Conservation (phyloP, 2,329 filamentous ascomycete genomes). For the Xylariaceae sp. region DNA sequence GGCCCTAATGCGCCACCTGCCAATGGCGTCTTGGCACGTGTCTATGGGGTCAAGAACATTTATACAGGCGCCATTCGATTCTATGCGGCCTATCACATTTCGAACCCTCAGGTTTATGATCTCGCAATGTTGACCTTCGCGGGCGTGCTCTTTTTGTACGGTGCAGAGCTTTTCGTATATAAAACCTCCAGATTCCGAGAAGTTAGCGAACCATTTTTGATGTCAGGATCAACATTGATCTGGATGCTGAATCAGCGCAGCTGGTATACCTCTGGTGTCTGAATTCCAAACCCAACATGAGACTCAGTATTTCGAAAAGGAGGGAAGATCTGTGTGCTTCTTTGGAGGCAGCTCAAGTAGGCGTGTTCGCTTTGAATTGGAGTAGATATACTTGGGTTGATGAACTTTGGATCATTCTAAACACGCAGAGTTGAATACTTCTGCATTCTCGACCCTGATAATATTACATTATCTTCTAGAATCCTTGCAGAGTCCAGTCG, state of each 20-base stretch:
- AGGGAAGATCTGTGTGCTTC: too few relatives aligned
- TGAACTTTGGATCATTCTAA: too few relatives aligned
- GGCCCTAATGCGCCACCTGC: constrained; percentile 27
- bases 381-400: too few relatives aligned
- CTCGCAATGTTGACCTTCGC: constrained; percentile 30
- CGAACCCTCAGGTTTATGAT: constrained; percentile 30
- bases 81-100: constrained; percentile 34
- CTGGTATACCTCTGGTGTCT: too few relatives aligned
- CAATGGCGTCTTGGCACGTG: constrained; percentile 29
- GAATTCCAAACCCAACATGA: too few relatives aligned
- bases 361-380: too few relatives aligned
- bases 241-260: constrained; percentile 26
- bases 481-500: too few relatives aligned
- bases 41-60: constrained; percentile 35
- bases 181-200: constrained; percentile 24
- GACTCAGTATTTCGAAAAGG: too few relatives aligned
- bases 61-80: constrained; percentile 32
- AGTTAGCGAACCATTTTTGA: constrained; percentile 20
- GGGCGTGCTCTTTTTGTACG: constrained; percentile 31
- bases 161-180: constrained; percentile 26
- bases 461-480: too few relatives aligned
- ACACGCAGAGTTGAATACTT: too few relatives aligned
- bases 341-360: too few relatives aligned
- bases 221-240: constrained; percentile 16
- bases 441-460: too few relatives aligned